These are phyloP conservation scores for Ganoderma lucidum DNA, from an alignment of 1,284 basidiomycete species.

Conservation along the genomic window DNA sequence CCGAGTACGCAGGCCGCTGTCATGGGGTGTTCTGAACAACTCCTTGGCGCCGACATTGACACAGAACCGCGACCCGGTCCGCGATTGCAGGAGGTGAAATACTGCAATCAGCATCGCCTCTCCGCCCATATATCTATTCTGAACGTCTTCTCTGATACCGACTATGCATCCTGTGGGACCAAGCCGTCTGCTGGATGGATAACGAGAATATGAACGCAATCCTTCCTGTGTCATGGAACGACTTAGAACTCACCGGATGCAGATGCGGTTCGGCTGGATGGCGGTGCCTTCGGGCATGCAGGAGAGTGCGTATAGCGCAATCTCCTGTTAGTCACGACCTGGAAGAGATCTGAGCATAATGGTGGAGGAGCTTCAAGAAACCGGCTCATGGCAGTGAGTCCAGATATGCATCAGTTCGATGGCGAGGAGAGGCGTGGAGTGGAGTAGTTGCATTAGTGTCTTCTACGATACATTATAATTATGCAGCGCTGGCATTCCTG, in stretches of 20 bases:
- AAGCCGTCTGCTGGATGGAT: neutral
- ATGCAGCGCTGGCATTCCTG: constrained; percentile 22
- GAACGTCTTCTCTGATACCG: neutral
- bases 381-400: neutral
- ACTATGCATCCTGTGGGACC: neutral
- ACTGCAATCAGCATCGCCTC: neutral
- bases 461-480: constrained; percentile 15
- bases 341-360: neutral
- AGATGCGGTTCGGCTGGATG: neutral
- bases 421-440: constrained; percentile 5
- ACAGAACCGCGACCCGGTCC: neutral
- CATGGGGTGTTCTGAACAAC: neutral
- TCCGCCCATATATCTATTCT: neutral
- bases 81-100: neutral
- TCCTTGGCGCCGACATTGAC: neutral
- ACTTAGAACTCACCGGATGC: neutral
- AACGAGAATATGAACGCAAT: neutral
- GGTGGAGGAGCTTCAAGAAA: neutral
- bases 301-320: neutral
- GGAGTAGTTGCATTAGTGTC: constrained; percentile 18
- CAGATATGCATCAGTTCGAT: neutral
- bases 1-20: neutral
- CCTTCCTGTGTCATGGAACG: neutral
- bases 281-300: neutral
- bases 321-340: neutral